phyloP scores from a whole-genome alignment of 371 early-diverging fungal species.

The Blastocladiella emersonii region DNA sequence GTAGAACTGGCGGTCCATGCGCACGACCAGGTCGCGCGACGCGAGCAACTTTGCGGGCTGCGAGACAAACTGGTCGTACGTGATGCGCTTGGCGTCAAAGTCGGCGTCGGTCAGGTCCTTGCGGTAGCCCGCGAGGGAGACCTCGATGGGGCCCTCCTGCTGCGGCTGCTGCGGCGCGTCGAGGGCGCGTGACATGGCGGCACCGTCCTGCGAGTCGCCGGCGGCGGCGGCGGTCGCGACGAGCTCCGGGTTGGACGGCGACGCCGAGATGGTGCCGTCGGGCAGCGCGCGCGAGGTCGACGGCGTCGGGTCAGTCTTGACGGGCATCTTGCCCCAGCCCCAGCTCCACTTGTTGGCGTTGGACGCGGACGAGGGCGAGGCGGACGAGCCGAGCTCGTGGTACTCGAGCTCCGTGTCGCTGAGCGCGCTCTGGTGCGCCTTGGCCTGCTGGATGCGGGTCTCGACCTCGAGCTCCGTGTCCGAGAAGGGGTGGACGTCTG shows the following conservation, averaged over 20 bases:
- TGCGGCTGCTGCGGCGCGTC: too few relatives aligned
- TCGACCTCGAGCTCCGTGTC: conserved; percentile 5
- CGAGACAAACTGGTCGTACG: conserved; percentile 43
- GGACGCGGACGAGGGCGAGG: not conserved
- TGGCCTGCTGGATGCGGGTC: not conserved
- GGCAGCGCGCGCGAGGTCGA: too few relatives aligned
- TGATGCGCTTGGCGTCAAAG: conserved; percentile 40
- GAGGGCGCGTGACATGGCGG: too few relatives aligned
- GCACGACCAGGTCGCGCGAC: conserved; percentile 48
- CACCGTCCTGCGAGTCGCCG: not conserved
- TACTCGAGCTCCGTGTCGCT: conserved; percentile 6
- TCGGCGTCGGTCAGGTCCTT: conserved; percentile 29
- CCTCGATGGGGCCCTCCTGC: conserved; percentile 20
- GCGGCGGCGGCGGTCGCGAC: too few relatives aligned
- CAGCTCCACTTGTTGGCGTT: conserved; percentile 15
- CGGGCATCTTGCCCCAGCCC: conserved; percentile 23
- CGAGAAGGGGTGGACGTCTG: conserved; percentile 2
- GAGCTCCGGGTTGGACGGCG: too few relatives aligned
- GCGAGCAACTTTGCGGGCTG: conserved; percentile 45
- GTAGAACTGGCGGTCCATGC: conserved; percentile 39
- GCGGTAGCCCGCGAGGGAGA: conserved; percentile 32
- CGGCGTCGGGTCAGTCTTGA: not conserved
- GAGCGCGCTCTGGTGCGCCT: not conserved
- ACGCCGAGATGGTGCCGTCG: too few relatives aligned
- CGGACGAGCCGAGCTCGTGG: not conserved